Base-by-base conservation (phyloP, 768 basidiomycete species). In the Mycena latifolia region DNA sequence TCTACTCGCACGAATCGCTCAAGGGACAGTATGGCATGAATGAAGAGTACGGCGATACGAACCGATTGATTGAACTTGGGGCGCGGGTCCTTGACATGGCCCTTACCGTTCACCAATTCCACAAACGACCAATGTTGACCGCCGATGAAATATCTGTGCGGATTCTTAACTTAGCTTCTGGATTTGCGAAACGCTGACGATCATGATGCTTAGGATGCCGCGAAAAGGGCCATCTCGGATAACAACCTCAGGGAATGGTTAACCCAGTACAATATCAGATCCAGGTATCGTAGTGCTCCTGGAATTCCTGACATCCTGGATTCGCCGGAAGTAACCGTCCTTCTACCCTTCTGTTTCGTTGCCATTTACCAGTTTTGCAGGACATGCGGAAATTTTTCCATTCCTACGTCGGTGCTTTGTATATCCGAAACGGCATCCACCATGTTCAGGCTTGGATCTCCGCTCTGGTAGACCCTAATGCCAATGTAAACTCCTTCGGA, bases 351-450 rank as follows among this genome's bases (percentile, higher is more conserved):
- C 1, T 17, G 52, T 33, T 20, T 41, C 48, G 56, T 47, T 59
- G 41, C 51, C 69, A 35, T 7, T 35, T 6, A 52, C 45, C 28
- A 56, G 35, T 33, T 15, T 11, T 20, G n/a, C 66, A 92, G 90
- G 89, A 89, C 75, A 84, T 86, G 58, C 80, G 80, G 28, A 77
- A 75, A 47, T 84, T 89, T 53, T 90, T 90, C 67, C 71, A 85
- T 70, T 85, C 85, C 22, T 92, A 91, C 67, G 79, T 92, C 15
- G 91, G 89, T 11, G 91, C 89, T n/a, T 75, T 90, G 15, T 89
- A 85, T 73, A 78, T 84, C n/a, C 85, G 86, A 55, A 84, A 81
- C 58, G 91, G 90, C 24, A 72, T 85, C 37, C 47, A 71, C 5
- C 72, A 75, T 9, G 80, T 91, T 53, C 81, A 88, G 71, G 70